Evolutionary conservation across 306 rosid species (phyloP), one percentile per base, ranked within the genome.

Genomic region (Vachellia pachyceras): DNA sequence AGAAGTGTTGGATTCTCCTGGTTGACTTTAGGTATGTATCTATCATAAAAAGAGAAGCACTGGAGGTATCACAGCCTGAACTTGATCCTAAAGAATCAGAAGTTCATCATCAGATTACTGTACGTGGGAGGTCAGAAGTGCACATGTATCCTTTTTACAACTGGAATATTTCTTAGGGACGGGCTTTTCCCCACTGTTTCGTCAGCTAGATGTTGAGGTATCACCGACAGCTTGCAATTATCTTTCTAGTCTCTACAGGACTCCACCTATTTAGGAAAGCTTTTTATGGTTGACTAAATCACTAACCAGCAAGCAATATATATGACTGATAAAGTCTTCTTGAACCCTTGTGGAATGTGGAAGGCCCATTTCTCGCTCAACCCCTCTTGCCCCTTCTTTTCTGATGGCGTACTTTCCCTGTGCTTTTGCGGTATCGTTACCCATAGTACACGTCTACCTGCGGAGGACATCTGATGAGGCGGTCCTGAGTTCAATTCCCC

Each of bases 21-120:
- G 37, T 71, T 72, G 68, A 69, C 70, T 54, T 50, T 58, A 95
- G 99, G 81, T 95, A 93, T 69, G 5, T 93, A 13, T 90, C 97
- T 36, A 93, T 95, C 40, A 81, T 95, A 78, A 80, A 80, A 80
- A 44, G 36, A 3, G 97, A 93, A 88, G 95, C 97, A 55, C 84
- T 93, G 47, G 94, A 95, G 77, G 90, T 95, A 82, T 95, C 99
- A 52, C 99, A 95, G 73, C 99, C 99, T 33, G 98, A 92, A 58
- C 91, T 95, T 46, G 98, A 95, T 93, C 85, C 80, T 68, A 61
- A 65, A 33, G 72, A 81, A 72, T 95, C 98, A 17, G 93, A 87
- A 87, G 85, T 95, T 72, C 96, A 95, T 86, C 99, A 95, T 87
- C 98, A 90, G 87, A 93, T 95, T 69, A 95, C 99, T 35, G 85